Conservation (phyloP, 495 filamentous ascomycete genomes). For the Lentithecium fluviatile region DNA sequence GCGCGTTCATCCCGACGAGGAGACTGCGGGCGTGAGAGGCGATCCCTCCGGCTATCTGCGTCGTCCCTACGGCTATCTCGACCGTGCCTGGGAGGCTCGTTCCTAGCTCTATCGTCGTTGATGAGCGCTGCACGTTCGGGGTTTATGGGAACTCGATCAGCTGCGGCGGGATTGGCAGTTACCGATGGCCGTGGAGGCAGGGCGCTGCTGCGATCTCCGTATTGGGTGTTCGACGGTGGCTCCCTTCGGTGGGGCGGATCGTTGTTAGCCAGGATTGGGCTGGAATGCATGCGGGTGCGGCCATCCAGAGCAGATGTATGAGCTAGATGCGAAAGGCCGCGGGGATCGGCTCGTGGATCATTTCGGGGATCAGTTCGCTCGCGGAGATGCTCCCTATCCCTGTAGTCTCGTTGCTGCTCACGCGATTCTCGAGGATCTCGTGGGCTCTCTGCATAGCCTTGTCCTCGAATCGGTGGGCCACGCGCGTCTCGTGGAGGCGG, state of each 20-base stretch:
- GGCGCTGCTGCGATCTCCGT: constrained; percentile 11
- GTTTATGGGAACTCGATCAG: constrained; percentile 47
- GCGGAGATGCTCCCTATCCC: constrained; percentile 23
- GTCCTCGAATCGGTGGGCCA: constrained; percentile 8
- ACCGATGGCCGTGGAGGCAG: constrained; percentile 5
- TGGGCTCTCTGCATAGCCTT: constrained; percentile 15
- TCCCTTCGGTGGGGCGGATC: constrained; percentile 24
- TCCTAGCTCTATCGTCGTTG: constrained; percentile 28
- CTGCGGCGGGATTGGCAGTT: constrained; percentile 20
- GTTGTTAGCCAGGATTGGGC: not conserved
- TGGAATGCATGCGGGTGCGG: constrained; percentile 22
- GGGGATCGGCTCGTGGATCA: constrained; percentile 7
- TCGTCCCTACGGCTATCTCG: constrained; percentile 26
- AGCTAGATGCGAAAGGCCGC: constrained; percentile 4
- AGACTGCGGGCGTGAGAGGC: constrained; percentile 50
- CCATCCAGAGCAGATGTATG: constrained; percentile 7
- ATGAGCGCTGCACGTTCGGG: constrained; percentile 60
- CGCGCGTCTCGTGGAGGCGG: constrained; percentile 31
- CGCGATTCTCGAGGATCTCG: constrained; percentile 20
- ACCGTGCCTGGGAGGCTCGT: constrained; percentile 28
- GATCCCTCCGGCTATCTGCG: constrained; percentile 50
- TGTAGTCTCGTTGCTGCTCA: constrained; percentile 3
- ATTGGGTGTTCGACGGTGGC: not conserved
- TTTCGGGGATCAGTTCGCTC: constrained; percentile 15
- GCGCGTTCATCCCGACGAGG: constrained; percentile 51